Evolutionary conservation across 1,284 basidiomycete genomes (phyloP), one percentile per base, ranked within the genome.

Genomic region (Coniophora puteana): DNA sequence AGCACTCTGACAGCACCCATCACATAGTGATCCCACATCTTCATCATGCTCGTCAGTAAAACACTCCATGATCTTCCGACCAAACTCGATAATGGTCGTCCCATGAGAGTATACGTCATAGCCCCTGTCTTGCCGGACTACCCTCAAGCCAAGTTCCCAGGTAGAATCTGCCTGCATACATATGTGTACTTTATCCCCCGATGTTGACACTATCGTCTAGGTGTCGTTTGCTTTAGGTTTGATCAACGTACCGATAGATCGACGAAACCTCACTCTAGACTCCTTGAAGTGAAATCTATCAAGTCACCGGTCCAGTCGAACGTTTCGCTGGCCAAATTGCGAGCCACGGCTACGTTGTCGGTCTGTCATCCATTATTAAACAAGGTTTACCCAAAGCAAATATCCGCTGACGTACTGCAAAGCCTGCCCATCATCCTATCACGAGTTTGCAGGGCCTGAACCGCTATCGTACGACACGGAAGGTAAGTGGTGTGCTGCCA

Each of bases 251-350:
- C 8, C 14, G 18, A 8, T 22, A 30, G 14, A 16, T 18, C 4
- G 5, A 16, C 13, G 21, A 17, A 31, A 38, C 16, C 14, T 24
- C 16, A 24, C 32, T 34, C n/a, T 8, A 14, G 20, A 38, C 37
- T 38, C 26, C 55, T 41, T 21, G 14, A 50, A 89, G 87, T 57
- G 87, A 90, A 60, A 90, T 90, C 43, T 90, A 90, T 58, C 87
- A 90, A 62, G 87, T 90, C 1, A 90, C 89, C 20, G 87, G 88
- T 1, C 88, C 89, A 27, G 89, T 92, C 11, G 86, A 91, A 57
- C 76, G 91, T 31, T 94, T 94, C 60, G 93, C 91, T 0, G 81
- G 89, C 17, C 88, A 93, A 65, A 94, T 96, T 52, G 93, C 93
- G 1, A 89, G 88, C 44, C 90, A 94, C 43, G 92, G 87, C 44